Conservation (phyloP, 2,329 filamentous ascomycete genomes). For the Colletotrichum graminicola region DNA sequence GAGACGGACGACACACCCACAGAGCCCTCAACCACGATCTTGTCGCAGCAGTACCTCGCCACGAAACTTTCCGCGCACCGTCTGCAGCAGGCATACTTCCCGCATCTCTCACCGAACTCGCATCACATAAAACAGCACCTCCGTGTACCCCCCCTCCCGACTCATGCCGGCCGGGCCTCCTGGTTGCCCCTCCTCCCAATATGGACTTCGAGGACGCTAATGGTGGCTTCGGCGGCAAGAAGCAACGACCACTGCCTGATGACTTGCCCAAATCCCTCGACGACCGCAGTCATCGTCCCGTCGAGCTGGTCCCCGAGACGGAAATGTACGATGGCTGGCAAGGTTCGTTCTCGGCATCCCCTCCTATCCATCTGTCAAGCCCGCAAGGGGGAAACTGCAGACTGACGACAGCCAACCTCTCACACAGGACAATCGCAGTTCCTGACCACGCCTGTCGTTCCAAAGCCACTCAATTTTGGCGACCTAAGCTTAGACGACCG, state of each 20-base stretch:
- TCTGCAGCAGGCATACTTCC: constrained; percentile 18
- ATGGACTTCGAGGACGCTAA: constrained; percentile 71
- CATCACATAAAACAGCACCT: constrained; percentile 21
- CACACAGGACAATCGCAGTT: constrained; percentile 94
- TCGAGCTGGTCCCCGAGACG: constrained; percentile 80
- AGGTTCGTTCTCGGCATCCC: constrained; percentile 63
- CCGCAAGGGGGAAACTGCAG: constrained; percentile 2
- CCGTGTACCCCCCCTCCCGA: constrained; percentile 24
- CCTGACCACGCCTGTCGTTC: constrained; percentile 85
- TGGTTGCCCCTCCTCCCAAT: constrained; percentile 56
- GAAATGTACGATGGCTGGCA: constrained; percentile 99
- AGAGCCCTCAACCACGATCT: neutral
- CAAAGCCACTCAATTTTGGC: constrained; percentile 85
- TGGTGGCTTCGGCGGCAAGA: constrained; percentile 56
- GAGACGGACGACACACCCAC: constrained; percentile 1
- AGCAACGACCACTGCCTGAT: constrained; percentile 73
- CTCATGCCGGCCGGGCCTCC: constrained; percentile 40
- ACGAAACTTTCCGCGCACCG: constrained; percentile 32
- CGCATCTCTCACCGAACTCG: constrained; percentile 19
- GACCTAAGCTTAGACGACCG: constrained; percentile 86
- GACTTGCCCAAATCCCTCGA: constrained; percentile 94
- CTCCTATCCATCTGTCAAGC: constrained; percentile 4
- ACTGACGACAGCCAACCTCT: constrained; percentile 28
- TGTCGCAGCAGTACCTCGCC: neutral
- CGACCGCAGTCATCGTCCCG: constrained; percentile 79